Conservation (phyloP, 768 basidiomycete genomes). For the Kockovaella imperatae region DNA sequence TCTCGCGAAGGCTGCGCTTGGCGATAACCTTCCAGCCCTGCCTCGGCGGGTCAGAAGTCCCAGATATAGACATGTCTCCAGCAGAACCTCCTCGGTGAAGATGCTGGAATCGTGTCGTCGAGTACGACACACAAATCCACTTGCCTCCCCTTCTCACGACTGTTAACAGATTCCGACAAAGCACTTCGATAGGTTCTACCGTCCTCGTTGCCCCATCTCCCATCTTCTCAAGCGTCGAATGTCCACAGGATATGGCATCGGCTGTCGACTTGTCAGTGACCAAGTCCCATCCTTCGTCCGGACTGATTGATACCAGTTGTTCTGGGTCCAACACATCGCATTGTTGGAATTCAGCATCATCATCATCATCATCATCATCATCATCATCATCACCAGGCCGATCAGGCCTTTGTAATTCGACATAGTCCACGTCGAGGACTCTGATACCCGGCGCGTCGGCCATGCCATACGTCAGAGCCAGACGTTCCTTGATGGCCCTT, state of each 20-base stretch:
- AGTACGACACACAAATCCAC: conserved; percentile 25
- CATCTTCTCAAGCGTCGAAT: neutral
- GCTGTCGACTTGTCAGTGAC: conserved; percentile 35
- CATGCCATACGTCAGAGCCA: neutral
- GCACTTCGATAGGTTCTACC: conserved; percentile 11
- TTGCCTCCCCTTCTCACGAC: conserved; percentile 4
- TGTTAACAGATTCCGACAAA: conserved; percentile 11
- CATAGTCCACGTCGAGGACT: conserved; percentile 30
- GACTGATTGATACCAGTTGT: neutral
- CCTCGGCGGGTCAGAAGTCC: neutral
- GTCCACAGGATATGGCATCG: conserved; percentile 36
- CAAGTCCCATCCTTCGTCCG: conserved; percentile 17
- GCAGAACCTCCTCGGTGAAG: neutral
- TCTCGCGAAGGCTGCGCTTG: neutral
- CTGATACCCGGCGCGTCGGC: neutral
- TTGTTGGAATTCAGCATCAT: too few species aligned
- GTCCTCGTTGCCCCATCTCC: conserved; percentile 1
- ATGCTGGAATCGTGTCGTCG: conserved; percentile 12
- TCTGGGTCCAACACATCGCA: conserved; percentile 8
- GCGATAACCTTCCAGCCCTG: conserved; percentile 5
- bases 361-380: too few species aligned
- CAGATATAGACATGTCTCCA: neutral
- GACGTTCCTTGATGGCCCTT: neutral
- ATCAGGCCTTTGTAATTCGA: neutral
- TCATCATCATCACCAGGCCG: neutral